Percentiles rank a stretch among this genome's conserved stretches.
phyloP scores from a whole-genome alignment of 2,329 filamentous ascomycete species.

The Leptographium radiaticola region DNA sequence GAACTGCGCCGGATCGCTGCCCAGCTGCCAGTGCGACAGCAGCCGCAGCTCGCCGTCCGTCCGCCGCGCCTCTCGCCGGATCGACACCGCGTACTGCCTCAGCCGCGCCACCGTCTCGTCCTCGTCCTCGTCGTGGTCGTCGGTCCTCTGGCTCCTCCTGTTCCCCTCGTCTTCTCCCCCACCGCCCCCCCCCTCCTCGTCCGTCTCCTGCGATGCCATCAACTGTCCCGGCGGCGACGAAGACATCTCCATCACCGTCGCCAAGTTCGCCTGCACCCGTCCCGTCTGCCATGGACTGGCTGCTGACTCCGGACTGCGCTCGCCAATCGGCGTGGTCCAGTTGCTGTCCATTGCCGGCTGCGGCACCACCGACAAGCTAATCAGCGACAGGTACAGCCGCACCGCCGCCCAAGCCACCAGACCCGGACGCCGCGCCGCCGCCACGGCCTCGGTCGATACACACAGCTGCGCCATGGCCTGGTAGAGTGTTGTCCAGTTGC shows the following conservation, averaged over 20 bases:
- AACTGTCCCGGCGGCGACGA: conserved; percentile 7
- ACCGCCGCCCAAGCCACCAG: conserved; percentile 8
- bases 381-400: conserved; percentile 10
- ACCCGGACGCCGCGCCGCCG: background rate
- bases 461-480: conserved; percentile 8
- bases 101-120: conserved; percentile 20
- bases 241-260: background rate
- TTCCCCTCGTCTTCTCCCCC: background rate
- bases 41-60: conserved; percentile 15
- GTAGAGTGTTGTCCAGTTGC: conserved; percentile 3
- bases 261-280: background rate
- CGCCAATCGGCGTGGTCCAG: background rate
- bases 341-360: background rate
- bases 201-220: conserved; percentile 5
- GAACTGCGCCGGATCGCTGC: conserved; percentile 20
- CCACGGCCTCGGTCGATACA: background rate
- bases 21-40: conserved; percentile 22
- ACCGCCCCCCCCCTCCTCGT: background rate
- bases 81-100: conserved; percentile 20
- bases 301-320: background rate
- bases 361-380: conserved; percentile 10
- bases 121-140: conserved; percentile 8
- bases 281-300: too few species aligned
- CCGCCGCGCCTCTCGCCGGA: conserved; percentile 16
- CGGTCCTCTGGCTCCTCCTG: background rate